Conservation (phyloP, 2,329 filamentous ascomycete genomes). For the Fusarium sp. region DNA sequence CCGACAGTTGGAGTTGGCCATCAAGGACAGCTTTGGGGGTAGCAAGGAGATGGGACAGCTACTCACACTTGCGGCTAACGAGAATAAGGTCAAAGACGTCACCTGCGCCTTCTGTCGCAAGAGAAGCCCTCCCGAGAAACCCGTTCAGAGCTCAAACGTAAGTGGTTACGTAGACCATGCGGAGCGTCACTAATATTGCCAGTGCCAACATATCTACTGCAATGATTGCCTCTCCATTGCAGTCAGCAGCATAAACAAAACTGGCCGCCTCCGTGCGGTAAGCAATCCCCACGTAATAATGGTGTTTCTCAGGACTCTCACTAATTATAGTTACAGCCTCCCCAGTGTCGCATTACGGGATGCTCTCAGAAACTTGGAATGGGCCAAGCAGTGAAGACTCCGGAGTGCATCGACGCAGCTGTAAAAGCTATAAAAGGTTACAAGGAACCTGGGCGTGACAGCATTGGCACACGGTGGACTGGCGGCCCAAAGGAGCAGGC, state of each 20-base stretch:
- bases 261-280: background rate
- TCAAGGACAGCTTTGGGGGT: background rate
- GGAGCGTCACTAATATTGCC: slow-evolving; percentile 1
- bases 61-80: slow-evolving; percentile 19
- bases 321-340: slow-evolving; percentile 4
- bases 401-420: background rate
- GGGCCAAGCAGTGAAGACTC: background rate
- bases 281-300: background rate
- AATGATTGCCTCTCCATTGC: slow-evolving; percentile 22
- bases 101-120: slow-evolving; percentile 21
- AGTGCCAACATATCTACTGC: slow-evolving; percentile 51
- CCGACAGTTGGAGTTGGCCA: accelerated
- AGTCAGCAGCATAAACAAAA: background rate
- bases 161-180: background rate
- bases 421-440: accelerated
- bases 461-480: background rate
- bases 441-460: slow-evolving; percentile 41
- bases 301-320: too few species aligned
- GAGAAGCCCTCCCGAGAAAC: background rate
- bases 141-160: background rate
- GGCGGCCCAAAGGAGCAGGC: accelerated
- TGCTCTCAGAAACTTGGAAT: background rate
- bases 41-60: slow-evolving; percentile 27
- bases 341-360: background rate
- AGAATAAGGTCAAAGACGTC: background rate